Base-by-base conservation (phyloP, 169 alveolate genomes). In the Plasmodium yoelii region DNA sequence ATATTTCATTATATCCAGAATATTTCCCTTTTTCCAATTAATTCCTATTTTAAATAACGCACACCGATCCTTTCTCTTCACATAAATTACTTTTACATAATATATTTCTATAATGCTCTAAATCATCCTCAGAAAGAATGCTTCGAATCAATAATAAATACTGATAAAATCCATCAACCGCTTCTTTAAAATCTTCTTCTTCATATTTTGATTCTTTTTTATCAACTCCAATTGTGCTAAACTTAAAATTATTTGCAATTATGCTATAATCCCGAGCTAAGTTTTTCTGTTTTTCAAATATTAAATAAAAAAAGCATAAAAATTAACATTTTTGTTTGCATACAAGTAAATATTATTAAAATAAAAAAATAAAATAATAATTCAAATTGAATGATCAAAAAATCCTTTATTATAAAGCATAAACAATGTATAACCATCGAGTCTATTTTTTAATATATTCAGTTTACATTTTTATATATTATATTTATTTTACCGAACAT, bases 161-260 rank as follows among this genome's bases (percentile, higher is more conserved):
- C 26, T 77, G 88, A 64, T 77, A 77, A 77, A 77, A 77, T 13
- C 51, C 88, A 55, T 77, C 77, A 26, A 64, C 65, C 18, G 65
- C 88, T 47, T 77, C 88, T 13, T 64, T 77, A 24, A 77, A 77
- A 77, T 77, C 88, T 28, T 63, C 88, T 2, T 77, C 88, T 26
- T 63, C 75, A 68, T 77, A 77, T 77, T 77, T 77, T 9, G 73
- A 42, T 63, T 55, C 88, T n/a, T 77, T 77, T 56, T 77, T 70
- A 19, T 77, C 88, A 65, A 22, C 70, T 10, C 88, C 88, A 39
- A 64, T 77, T 22, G 77, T 46, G 61, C 65, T 61, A 56, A 77
- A 77, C 61, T 77, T 77, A 65, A 77, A 77, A 68, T 77, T 77
- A 51, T 77, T 49, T 59, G 65, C 73, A 6, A 13, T 64, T 64